Conservation (phyloP, 1,284 basidiomycete genomes). For the Afroboletus lepidellus region DNA sequence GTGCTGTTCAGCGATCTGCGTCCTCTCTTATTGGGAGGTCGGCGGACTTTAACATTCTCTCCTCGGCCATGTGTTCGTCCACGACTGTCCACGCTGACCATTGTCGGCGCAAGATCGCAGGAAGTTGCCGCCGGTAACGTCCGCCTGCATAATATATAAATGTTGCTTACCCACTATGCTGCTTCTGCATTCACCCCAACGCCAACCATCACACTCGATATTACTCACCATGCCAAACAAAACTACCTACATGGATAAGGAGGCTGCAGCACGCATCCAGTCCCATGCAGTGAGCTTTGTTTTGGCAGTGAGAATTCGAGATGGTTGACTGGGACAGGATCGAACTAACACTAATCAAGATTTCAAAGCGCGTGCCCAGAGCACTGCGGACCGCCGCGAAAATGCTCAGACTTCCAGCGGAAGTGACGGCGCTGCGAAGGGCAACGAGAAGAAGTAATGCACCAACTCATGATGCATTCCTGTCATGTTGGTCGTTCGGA, state of each 20-base stretch:
- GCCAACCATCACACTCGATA: neutral
- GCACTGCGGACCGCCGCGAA: constrained; percentile 2
- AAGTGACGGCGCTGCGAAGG: neutral
- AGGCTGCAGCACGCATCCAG: constrained; percentile 12
- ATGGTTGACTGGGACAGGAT: constrained; percentile 6
- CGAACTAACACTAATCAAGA: constrained; percentile 1
- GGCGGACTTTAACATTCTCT: neutral
- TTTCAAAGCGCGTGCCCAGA: constrained; percentile 15
- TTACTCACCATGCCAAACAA: constrained; percentile 3
- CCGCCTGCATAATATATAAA: constrained; percentile 9
- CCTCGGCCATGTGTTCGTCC: neutral
- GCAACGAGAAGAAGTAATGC: constrained; percentile 3
- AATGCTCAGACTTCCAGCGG: neutral
- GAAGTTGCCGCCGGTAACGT: neutral
- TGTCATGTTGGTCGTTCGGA: neutral
- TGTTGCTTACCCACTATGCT: too few species aligned
- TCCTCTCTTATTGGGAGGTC: neutral
- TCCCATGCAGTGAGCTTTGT: constrained; percentile 10
- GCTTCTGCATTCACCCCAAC: neutral
- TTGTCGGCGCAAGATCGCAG: neutral
- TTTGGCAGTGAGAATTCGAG: neutral
- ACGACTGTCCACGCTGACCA: neutral
- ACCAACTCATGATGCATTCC: neutral
- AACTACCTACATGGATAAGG: constrained; percentile 7
- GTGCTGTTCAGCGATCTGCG: constrained; percentile 1